Base-by-base conservation (phyloP, 129 eudicot genomes). In the Oenanthe sinensis region DNA sequence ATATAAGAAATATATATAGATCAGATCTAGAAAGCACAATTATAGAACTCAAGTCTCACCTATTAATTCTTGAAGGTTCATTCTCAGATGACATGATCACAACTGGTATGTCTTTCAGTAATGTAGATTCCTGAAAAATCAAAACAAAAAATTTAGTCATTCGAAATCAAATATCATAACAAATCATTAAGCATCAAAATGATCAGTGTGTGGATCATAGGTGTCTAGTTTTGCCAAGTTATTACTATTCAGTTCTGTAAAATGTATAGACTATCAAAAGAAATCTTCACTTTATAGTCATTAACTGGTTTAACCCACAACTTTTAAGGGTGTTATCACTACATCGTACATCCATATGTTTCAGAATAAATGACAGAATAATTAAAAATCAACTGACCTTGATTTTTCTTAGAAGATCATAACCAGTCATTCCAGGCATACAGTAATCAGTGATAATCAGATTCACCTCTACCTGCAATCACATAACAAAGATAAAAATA, bases 21-120 rank as follows among this genome's bases (percentile, higher is more conserved):
- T 16, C 19, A 48, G 62, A 75, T 48, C 75, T 30, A 33, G 11
- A 36, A 49, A 67, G 13, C 22, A 74, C 43, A 58, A 80, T 28
- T 6, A 42, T 74, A 49, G 24, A 74, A 83, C 45, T 75, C 68
- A 24, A 46, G 40, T 43, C 75, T 77, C 75, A 81, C 87, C 89
- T 90, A 65, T 83, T 90, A 47, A 92, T 92, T 80, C 96, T 90
- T 16, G 96, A 75, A 24, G 96, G 97, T 39, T 85, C 85, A 77
- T 92, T 92, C 80, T 92, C 97, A 20, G 96, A 90, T 24, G 97
- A 92, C 96, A 92, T 88, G 79, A 92, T 90, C 78, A 92, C 93
- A 39, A 92, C 97, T 55, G 97, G 97, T 75, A 92, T 92, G 85
- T 90, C 97, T 79, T 83, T 92, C 36, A 92, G 77, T n/a, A 60